phyloP scores from a whole-genome alignment of 2,329 filamentous ascomycete species.

The Karstenula rhodostoma region DNA sequence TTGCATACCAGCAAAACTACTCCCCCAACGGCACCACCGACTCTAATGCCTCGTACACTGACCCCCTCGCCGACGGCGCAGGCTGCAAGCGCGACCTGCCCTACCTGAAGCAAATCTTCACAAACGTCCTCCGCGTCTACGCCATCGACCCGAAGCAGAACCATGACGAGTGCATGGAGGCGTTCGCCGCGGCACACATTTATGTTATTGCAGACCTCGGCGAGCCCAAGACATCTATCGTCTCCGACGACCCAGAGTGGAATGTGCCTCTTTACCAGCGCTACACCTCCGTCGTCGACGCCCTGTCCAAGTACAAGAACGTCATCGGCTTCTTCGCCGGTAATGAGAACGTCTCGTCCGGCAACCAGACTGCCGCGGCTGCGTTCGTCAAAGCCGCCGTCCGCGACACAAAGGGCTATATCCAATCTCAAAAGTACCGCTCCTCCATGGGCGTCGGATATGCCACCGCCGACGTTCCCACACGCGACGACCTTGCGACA shows the following conservation, averaged over 20 bases:
- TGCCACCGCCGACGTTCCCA: constrained; percentile 91
- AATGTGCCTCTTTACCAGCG: constrained; percentile 78
- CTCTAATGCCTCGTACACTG: constrained; percentile 68
- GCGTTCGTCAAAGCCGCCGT: constrained; percentile 98
- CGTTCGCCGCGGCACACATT: constrained; percentile 83
- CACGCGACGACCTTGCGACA: constrained; percentile 80
- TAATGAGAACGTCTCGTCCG: constrained; percentile 92
- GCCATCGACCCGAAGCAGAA: constrained; percentile 79
- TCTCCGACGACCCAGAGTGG: constrained; percentile 81
- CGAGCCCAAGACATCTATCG: constrained; percentile 71
- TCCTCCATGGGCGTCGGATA: constrained; percentile 84
- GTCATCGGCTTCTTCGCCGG: constrained; percentile 97
- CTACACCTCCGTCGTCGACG: constrained; percentile 85
- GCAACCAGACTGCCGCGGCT: constrained; percentile 85
- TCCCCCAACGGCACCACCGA: constrained; percentile 33
- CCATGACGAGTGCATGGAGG: constrained; percentile 83
- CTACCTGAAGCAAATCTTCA: constrained; percentile 77
- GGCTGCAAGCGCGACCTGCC: constrained; percentile 87
- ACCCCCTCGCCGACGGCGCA: constrained; percentile 78
- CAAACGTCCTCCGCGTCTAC: constrained; percentile 94
- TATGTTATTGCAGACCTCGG: constrained; percentile 89
- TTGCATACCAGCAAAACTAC: constrained; percentile 82
- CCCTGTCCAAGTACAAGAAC: constrained; percentile 83
- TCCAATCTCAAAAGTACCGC: constrained; percentile 78
- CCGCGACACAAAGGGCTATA: constrained; percentile 93